phyloP scores from a whole-genome alignment of 495 filamentous ascomycete genomes.

The Pyrenula massariospora region DNA sequence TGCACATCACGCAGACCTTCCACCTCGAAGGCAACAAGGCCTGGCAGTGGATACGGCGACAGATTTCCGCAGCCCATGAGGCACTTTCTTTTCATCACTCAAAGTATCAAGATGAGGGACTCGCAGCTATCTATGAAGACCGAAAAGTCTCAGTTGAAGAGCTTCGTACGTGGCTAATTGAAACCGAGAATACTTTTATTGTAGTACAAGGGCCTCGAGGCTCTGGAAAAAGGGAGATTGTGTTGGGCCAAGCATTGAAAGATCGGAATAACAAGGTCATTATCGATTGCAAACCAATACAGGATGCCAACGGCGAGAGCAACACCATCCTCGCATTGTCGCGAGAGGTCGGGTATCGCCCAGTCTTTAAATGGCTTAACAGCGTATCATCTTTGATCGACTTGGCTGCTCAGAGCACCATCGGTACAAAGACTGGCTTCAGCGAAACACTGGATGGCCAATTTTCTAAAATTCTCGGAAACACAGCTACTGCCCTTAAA shows the following conservation, averaged over 20 bases:
- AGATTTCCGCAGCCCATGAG: conserved; percentile 51
- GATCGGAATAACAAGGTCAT: conserved; percentile 66
- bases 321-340: conserved; percentile 76
- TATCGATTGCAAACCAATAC: conserved; percentile 91
- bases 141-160: conserved; percentile 68
- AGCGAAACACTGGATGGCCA: conserved; percentile 90
- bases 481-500: conserved; percentile 69
- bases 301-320: conserved; percentile 85
- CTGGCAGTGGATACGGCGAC: conserved; percentile 69
- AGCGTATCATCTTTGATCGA: conserved; percentile 85
- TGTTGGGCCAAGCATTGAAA: conserved; percentile 73
- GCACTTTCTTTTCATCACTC: conserved; percentile 47
- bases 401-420: conserved; percentile 84
- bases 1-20: conserved; percentile 69
- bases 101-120: conserved; percentile 49
- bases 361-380: conserved; percentile 94
- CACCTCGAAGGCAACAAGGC: conserved; percentile 58
- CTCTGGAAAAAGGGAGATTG: conserved; percentile 79
- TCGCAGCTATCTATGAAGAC: conserved; percentile 81
- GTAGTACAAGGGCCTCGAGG: conserved; percentile 87
- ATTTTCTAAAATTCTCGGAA: conserved; percentile 83
- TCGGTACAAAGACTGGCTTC: conserved; percentile 89
- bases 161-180: conserved; percentile 74
- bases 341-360: conserved; percentile 76
- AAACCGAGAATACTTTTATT: conserved; percentile 84